Evolutionary conservation across 805 yeast species (phyloP), one percentile per base, ranked within the genome.

Genomic region (Yarrowia sp.): DNA sequence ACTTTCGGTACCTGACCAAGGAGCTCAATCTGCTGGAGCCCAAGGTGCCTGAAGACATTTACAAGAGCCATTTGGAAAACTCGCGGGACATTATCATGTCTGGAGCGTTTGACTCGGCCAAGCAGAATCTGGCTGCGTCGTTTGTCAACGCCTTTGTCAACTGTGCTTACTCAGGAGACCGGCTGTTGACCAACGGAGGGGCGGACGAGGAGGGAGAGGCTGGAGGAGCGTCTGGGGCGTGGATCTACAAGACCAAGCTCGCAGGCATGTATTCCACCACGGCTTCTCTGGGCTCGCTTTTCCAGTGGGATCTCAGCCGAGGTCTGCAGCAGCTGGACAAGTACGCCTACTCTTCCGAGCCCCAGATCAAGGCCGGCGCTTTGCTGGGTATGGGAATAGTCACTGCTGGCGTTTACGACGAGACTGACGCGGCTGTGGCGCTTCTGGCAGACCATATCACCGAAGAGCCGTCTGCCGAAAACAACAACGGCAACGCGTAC

Each of bases 321-420:
- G 98, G 98, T 68, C 82, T 95, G 68, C 97, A 93, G 77, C 85
- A 84, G 65, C 81, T 95, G 71, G 98, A 95, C 77, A 90, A 89
- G 75, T 92, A 88, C 75, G 79, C 93, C 66, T 92, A 92, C 72
- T 87, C 96, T 4, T 83, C 86, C 17, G 96, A 92, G 71, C 87
- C 85, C 66, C 93, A 90, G 72, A 85, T 92, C 69, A 91, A 91
- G 78, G 97, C 98, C 7, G 99, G 99, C 77, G 97, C 99, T 5
- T 81, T 95, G 66, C 82, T 95, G 69, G 99, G 98, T 75, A 90
- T 91, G 76, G 99, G 98, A 75, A 83, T 95, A 54, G 87, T 91
- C 6, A 90, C 96, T 30, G 82, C 96, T 22, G 96, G 96, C 76
- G 93, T 95, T 64, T 97, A 90, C 76, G 97, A 93, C 74, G 99